Evolutionary conservation across 371 early-diverging fungal species (phyloP), one percentile per base, ranked within the genome.

Genomic region (Catenaria anguillulae): DNA sequence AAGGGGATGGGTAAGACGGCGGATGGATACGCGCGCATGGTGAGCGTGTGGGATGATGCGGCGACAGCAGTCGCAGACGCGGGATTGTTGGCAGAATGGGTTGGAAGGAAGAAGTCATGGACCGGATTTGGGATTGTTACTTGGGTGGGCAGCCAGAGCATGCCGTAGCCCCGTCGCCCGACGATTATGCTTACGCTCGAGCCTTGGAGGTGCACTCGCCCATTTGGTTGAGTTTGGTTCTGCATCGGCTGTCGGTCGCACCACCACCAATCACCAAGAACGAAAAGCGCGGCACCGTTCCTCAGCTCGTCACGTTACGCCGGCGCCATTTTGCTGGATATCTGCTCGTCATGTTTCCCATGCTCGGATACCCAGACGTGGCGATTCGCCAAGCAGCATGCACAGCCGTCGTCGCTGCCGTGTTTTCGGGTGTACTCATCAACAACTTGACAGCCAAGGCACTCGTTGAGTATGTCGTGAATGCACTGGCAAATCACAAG

Each of bases 341-440:
- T 31, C 31, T 58, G 58, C 31, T 58, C 35, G 21, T 21, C 29
- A 58, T 36, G 10, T 24, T 58, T 31, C 58, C 58, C 12, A 17
- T 58, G 36, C 19, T 21, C 33, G 58, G 58, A 3, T 40, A 17
- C 42, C 58, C 58, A 17, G 58, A 58, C 42, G 43, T 10, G 43
- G 43, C 12, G 29, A 36, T 36, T 33, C 52, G 52, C 21, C 52
- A 23, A 17, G 29, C 6, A 1, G 58, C 42, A 31, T 58, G 36
- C 42, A 13, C 10, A 1, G 24, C 42, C 2, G n/a, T 58, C 36
- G 36, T 58, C 35, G 36, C 42, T 2, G 24, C 26, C 42, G 19
- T 15, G 15, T 58, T 58, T 24, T 8, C 17, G 36, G 26, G 26
- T 0, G 24, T 58, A 17, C 24, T 58, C 42, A 36, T 42, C 58